Percentiles rank a stretch among this genome's conserved stretches.
These are phyloP conservation scores for Serendipita sp. DNA, from an alignment of 768 basidiomycete genomes.

Conservation along the genomic window DNA sequence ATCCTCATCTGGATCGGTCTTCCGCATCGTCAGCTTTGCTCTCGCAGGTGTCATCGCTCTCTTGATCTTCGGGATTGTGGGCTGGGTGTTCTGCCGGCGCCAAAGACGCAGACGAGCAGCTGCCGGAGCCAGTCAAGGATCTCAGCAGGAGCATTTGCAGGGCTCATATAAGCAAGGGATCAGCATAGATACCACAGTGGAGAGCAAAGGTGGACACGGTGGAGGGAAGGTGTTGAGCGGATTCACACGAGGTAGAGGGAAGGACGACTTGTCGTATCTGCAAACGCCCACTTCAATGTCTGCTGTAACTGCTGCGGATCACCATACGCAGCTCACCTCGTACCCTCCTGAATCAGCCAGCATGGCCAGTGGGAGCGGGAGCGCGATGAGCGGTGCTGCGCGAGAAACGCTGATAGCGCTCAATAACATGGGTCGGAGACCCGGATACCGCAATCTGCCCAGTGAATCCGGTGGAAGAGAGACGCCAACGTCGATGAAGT, in stretches of 20 bases:
- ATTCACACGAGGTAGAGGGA: background rate
- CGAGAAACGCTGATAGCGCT: conserved; percentile 3
- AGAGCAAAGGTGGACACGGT: background rate
- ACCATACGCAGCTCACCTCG: background rate
- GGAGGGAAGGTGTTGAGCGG: background rate
- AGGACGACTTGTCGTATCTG: background rate
- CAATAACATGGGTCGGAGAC: background rate
- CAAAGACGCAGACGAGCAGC: background rate
- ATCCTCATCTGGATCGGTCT: background rate
- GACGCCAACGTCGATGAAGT: background rate
- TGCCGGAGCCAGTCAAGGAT: background rate
- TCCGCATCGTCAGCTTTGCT: background rate
- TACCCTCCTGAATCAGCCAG: too few species aligned
- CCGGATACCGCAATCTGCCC: background rate
- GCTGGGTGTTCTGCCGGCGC: background rate
- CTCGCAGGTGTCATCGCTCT: background rate
- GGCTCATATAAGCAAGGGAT: background rate
- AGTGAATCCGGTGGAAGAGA: background rate
- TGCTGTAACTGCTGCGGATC: background rate
- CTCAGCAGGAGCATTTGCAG: background rate
- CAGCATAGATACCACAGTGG: background rate
- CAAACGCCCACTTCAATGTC: background rate
- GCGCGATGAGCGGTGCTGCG: background rate
- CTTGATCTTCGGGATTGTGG: background rate
- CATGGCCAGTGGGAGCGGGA: background rate